Evolutionary conservation across 2,329 filamentous ascomycete species (phyloP).

Genomic region (Nothophaeocryptopus gaeumannii): DNA sequence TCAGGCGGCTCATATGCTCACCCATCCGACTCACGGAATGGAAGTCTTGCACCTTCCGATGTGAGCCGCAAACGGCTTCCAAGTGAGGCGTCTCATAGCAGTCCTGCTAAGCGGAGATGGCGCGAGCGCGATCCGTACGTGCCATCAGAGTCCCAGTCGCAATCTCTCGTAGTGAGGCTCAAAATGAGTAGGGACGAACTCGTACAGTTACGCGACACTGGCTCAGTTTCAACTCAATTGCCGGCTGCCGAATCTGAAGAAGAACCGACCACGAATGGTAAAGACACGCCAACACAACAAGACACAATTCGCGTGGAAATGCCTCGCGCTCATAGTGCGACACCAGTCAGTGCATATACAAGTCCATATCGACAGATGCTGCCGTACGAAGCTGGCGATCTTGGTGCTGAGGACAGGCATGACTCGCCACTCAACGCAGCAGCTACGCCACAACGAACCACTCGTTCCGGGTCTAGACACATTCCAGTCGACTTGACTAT

Average conservation of each 20-base stretch:
- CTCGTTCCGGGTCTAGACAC: no score
- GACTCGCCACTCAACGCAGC: not conserved
- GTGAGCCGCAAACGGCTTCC: no score
- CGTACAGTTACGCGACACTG: no score
- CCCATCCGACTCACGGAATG: not conserved
- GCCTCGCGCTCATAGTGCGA: not conserved
- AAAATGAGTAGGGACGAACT: not conserved
- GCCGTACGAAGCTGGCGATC: not conserved
- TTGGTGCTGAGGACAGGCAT: not conserved
- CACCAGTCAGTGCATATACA: not conserved
- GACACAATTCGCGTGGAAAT: not conserved
- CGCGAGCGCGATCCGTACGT: no score
- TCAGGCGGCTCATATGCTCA: slow-evolving; percentile 5
- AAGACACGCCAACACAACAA: no score
- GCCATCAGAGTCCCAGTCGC: not conserved
- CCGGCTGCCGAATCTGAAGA: no score
- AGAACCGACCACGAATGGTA: no score
- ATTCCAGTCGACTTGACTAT: slow-evolving; percentile 1
- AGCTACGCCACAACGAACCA: no score
- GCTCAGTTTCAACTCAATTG: no score
- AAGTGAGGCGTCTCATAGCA: no score
- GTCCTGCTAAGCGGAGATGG: not conserved
- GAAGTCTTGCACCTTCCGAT: no score
- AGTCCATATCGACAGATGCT: slow-evolving; percentile 1
- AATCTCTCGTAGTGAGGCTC: slow-evolving; percentile 14